phyloP scores from a whole-genome alignment of 116 monocot species.

The Trichopus zeylanicus region DNA sequence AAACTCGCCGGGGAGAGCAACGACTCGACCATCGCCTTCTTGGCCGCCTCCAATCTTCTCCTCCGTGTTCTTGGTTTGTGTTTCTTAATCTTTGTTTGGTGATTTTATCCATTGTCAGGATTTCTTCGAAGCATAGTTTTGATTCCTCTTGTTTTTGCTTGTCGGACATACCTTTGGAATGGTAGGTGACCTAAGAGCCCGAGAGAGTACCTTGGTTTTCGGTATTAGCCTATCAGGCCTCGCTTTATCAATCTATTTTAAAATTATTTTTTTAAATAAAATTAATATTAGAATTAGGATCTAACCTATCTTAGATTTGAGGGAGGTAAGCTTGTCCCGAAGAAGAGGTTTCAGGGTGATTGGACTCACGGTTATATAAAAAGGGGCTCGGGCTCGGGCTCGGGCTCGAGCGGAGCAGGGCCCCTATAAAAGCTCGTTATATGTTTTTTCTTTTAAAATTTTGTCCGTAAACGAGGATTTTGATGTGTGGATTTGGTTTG shows the following conservation, averaged over 20 bases:
- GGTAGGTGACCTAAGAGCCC: not conserved
- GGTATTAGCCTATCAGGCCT: no score
- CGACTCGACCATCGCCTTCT: conserved; percentile 46
- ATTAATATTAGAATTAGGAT: no score
- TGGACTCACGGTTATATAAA: no score
- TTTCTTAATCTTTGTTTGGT: conserved; percentile 7
- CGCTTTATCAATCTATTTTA: no score
- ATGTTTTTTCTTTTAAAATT: not conserved
- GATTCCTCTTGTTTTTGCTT: not conserved
- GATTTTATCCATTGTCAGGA: not conserved
- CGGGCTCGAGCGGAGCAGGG: no score
- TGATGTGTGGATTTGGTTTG: not conserved
- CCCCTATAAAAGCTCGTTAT: no score
- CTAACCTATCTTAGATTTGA: no score
- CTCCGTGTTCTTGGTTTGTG: conserved; percentile 54
- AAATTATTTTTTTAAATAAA: no score
- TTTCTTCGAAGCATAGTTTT: no score
- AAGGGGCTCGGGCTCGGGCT: no score
- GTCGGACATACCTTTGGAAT: not conserved
- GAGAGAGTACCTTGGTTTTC: no score
- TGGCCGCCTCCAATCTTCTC: conserved; percentile 53
- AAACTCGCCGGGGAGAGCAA: conserved; percentile 6
- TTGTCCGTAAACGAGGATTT: not conserved
- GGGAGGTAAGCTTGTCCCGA: no score
- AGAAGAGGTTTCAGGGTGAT: not conserved